A percentile compares a stretch with the other conserved stretches of the same genome.
Evolutionary conservation across 345 rosid species (phyloP).

Genomic region (Euphorbia tirucalli): DNA sequence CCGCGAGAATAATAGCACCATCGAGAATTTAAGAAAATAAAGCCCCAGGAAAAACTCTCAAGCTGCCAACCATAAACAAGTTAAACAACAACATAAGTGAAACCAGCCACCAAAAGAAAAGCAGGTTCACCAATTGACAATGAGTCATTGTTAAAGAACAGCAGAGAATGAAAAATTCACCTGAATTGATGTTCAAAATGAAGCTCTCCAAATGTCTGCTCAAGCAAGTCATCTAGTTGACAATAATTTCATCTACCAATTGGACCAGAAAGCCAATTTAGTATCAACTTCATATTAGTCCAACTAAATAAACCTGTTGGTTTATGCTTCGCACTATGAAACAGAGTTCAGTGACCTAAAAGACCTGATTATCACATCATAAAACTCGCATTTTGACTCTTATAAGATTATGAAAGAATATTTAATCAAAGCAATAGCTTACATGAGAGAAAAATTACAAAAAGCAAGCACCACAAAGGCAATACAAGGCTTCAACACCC

Average conservation of each 20-base stretch:
- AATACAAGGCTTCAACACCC: slow-evolving; percentile 20
- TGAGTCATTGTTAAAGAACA: slow-evolving; percentile 8
- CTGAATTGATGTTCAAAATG: slow-evolving; percentile 43
- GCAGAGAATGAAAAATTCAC: slow-evolving; percentile 39
- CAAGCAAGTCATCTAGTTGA: slow-evolving; percentile 64
- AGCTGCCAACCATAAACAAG: slow-evolving; percentile 38
- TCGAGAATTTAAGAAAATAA: slow-evolving; percentile 31
- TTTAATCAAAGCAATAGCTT: not conserved
- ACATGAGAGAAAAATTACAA: not conserved
- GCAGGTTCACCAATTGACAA: slow-evolving; percentile 19
- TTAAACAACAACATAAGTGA: slow-evolving; percentile 22
- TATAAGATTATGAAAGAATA: not conserved
- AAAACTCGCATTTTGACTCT: slow-evolving; percentile 12
- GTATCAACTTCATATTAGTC: slow-evolving; percentile 29
- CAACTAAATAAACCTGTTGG: slow-evolving; percentile 26
- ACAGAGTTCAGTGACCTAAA: slow-evolving; percentile 15
- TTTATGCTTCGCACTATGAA: slow-evolving; percentile 15
- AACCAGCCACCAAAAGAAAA: slow-evolving; percentile 13
- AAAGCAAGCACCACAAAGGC: slow-evolving; percentile 16
- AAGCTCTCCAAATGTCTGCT: slow-evolving; percentile 50
- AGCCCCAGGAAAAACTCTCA: slow-evolving; percentile 30
- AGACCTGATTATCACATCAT: slow-evolving; percentile 10
- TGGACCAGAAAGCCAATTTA: slow-evolving; percentile 53
- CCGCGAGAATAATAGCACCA: slow-evolving; percentile 27
- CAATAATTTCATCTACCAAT: slow-evolving; percentile 59